phyloP scores from a whole-genome alignment of 164 flowering plant genomes.

The Nymphaea colorata region DNA sequence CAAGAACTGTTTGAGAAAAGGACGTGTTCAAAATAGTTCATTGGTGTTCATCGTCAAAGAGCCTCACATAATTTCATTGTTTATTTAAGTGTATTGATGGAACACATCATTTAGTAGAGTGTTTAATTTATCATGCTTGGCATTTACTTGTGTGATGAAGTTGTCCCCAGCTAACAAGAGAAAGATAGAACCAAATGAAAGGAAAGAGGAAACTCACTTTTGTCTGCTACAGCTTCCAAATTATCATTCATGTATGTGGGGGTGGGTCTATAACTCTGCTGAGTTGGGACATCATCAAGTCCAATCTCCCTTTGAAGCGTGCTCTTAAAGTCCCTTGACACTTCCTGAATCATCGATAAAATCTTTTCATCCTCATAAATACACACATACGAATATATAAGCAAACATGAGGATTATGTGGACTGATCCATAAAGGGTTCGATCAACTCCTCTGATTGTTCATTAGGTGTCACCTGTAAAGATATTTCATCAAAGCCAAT shows the following conservation, averaged over 20 bases:
- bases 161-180: neutral
- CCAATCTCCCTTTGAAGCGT: constrained; percentile 93
- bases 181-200: neutral
- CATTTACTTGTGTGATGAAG: neutral
- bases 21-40: no score
- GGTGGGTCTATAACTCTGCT: constrained; percentile 19
- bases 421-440: no score
- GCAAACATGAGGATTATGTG: no score
- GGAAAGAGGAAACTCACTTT: constrained; percentile 35
- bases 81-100: no score
- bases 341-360: constrained; percentile 41
- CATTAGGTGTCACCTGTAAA: no score
- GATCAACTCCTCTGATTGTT: no score
- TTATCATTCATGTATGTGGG: constrained; percentile 17
- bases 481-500: no score
- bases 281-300: constrained; percentile 57
- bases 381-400: no score
- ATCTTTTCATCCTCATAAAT: neutral
- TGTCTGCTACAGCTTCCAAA: constrained; percentile 22
- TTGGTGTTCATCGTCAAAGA: no score
- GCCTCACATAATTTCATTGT: no score
- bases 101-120: neutral
- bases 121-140: neutral
- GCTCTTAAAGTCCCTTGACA: constrained; percentile 92
- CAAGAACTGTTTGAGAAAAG: no score